phyloP scores from a whole-genome alignment of 306 rosid species.

The Quercus bicolor region DNA sequence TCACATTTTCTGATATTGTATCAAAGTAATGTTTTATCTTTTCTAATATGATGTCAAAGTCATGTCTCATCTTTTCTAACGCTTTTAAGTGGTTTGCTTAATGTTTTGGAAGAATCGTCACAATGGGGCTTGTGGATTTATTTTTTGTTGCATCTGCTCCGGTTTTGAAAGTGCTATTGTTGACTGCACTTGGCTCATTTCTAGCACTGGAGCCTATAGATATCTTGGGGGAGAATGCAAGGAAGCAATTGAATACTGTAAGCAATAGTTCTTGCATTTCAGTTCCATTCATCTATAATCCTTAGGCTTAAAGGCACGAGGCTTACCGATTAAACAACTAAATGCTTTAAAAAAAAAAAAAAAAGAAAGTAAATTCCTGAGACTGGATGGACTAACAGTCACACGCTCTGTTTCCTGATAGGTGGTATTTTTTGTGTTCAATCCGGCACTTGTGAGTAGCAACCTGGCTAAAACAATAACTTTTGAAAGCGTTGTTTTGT shows the following conservation, averaged over 20 bases:
- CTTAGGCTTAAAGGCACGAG: too few species aligned
- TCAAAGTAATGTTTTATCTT: too few species aligned
- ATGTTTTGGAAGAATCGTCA: constrained; percentile 7
- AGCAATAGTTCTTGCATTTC: neutral
- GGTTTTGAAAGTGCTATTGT: constrained; percentile 33
- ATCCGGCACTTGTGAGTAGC: constrained; percentile 44
- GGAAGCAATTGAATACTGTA: constrained; percentile 45
- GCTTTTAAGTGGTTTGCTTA: neutral
- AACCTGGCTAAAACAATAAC: constrained; percentile 46
- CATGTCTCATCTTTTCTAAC: too few species aligned
- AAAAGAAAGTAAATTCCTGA: neutral
- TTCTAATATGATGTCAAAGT: too few species aligned
- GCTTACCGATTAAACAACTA: neutral
- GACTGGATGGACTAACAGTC: neutral
- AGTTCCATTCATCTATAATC: neutral
- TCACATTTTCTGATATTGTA: too few species aligned
- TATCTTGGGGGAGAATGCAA: constrained; percentile 43
- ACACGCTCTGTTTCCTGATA: constrained; percentile 9
- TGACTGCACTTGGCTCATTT: constrained; percentile 38
- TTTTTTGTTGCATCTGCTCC: constrained; percentile 45
- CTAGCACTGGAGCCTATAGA: constrained; percentile 39
- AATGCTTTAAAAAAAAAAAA: neutral
- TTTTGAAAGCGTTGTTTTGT: constrained; percentile 25
- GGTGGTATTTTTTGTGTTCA: constrained; percentile 52
- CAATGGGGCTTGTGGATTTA: constrained; percentile 39